These are phyloP conservation scores for Rhodotorula kratochvilovae DNA, from an alignment of 768 basidiomycete genomes.

Conservation along the genomic window DNA sequence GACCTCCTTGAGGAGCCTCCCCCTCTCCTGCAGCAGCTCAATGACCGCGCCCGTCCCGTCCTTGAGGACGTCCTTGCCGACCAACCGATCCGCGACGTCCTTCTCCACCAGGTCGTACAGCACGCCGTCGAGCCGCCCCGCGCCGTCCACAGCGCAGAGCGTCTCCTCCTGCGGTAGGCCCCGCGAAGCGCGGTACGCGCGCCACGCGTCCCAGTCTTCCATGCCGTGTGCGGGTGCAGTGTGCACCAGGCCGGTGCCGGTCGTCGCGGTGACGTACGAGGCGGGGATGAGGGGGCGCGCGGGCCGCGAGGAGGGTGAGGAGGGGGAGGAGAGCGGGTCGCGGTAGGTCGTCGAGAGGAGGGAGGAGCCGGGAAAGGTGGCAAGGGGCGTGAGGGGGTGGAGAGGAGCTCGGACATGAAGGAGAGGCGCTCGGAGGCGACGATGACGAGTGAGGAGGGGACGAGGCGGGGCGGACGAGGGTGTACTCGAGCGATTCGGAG, in stretches of 20 bases:
- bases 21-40: constrained; percentile 56
- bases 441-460: constrained; percentile 45
- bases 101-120: constrained; percentile 56
- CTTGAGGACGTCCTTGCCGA: constrained; percentile 68
- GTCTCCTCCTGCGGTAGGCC: constrained; percentile 54
- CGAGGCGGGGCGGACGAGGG: constrained; percentile 49
- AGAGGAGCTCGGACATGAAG: constrained; percentile 46
- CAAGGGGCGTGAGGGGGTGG: constrained; percentile 44
- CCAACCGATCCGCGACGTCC: constrained; percentile 52
- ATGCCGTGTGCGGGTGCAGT: constrained; percentile 90
- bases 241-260: constrained; percentile 95
- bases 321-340: constrained; percentile 57
- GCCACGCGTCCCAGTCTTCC: constrained; percentile 80
- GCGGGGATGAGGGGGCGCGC: constrained; percentile 58
- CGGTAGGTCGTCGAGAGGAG: constrained; percentile 62
- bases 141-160: constrained; percentile 74
- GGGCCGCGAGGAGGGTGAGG: constrained; percentile 43
- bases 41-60: constrained; percentile 67
- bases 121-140: constrained; percentile 64
- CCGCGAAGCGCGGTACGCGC: constrained; percentile 26
- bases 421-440: constrained; percentile 49
- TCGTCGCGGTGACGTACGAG: constrained; percentile 71
- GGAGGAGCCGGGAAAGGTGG: constrained; percentile 50
- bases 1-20: constrained; percentile 61
- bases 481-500: constrained; percentile 66